Conservation (phyloP, 2,329 filamentous ascomycete genomes). For the Arthrobotrys musiformis region DNA sequence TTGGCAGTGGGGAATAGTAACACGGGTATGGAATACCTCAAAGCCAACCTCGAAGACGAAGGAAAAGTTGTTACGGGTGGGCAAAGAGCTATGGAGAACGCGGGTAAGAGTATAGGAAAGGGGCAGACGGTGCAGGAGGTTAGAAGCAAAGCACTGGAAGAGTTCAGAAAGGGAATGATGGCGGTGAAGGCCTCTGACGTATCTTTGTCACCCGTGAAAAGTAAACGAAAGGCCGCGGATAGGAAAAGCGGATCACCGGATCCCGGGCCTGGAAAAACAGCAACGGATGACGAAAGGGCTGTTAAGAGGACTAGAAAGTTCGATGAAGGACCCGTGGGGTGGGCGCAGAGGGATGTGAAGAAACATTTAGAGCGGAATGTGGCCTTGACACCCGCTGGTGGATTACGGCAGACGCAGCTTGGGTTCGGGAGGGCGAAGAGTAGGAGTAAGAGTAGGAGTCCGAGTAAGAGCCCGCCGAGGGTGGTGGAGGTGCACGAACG, state of each 20-base stretch:
- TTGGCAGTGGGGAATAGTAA: conserved; percentile 57
- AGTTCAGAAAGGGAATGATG: conserved; percentile 23
- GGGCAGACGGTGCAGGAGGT: conserved; percentile 23
- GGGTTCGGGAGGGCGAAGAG: conserved; percentile 39
- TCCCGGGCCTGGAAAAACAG: neutral
- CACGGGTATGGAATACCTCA: conserved; percentile 59
- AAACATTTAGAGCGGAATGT: conserved; percentile 51
- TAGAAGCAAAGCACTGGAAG: conserved; percentile 17
- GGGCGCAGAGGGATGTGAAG: conserved; percentile 46
- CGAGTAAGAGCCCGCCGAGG: conserved; percentile 13
- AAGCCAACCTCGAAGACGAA: conserved; percentile 46
- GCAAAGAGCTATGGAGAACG: neutral
- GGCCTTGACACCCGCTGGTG: conserved; percentile 25
- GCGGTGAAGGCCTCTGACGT: conserved; percentile 32
- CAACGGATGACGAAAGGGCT: conserved; percentile 15
- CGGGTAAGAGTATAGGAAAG: conserved; percentile 14
- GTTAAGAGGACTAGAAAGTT: conserved; percentile 35
- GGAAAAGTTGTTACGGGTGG: conserved; percentile 25
- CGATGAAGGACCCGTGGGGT: conserved; percentile 31
- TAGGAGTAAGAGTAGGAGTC: conserved; percentile 51
- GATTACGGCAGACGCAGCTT: conserved; percentile 35
- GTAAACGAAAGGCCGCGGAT: conserved; percentile 45
- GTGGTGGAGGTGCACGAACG: neutral
- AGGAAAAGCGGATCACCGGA: conserved; percentile 19
- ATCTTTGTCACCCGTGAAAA: conserved; percentile 46